phyloP scores from a whole-genome alignment of 345 rosid genomes.

The Eucalyptus decipiens region DNA sequence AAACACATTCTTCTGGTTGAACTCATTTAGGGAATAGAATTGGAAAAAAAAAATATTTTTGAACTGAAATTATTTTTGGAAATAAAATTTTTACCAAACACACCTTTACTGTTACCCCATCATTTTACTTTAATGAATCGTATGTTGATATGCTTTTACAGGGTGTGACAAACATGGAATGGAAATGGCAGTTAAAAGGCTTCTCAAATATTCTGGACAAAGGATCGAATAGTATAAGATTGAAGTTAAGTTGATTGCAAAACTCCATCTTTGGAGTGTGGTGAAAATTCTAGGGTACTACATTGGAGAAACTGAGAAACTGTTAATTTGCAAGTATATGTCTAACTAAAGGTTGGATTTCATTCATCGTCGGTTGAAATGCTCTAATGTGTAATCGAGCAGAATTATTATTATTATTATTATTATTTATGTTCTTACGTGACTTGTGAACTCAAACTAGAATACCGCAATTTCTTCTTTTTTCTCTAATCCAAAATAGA shows the following conservation, averaged over 20 bases:
- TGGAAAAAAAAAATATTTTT: no score
- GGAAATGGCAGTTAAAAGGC: constrained; percentile 7
- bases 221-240: constrained; percentile 3
- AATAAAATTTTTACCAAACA: no score
- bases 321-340: background rate
- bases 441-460: background rate
- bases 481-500: background rate
- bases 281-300: background rate
- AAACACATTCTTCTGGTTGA: no score
- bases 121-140: background rate
- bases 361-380: background rate
- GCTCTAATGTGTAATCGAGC: background rate
- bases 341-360: background rate
- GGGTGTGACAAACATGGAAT: background rate
- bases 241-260: background rate
- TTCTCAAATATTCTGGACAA: constrained; percentile 4
- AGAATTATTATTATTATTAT: no score
- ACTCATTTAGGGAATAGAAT: no score
- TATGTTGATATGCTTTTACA: background rate
- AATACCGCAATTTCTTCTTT: background rate
- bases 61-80: no score
- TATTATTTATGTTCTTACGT: background rate
- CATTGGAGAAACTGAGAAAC: background rate
- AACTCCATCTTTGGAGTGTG: background rate
- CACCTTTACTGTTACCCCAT: background rate